Conservation (phyloP, 2,329 filamentous ascomycete species). For the Colletotrichum sp. region DNA sequence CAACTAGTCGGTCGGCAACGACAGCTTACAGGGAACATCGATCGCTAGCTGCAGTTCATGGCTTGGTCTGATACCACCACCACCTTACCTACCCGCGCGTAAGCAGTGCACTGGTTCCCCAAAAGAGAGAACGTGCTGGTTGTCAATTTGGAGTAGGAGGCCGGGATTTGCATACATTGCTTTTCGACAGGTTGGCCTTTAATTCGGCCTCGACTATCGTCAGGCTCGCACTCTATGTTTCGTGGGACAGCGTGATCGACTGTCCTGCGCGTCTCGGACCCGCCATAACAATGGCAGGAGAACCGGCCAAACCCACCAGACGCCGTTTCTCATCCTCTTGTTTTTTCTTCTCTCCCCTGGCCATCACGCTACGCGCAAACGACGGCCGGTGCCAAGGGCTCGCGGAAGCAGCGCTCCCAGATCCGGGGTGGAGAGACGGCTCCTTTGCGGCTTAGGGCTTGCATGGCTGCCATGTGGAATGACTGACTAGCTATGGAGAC, state of each 20-base stretch:
- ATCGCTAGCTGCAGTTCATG: slow-evolving; percentile 3
- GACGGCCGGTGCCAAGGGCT: slow-evolving; percentile 9
- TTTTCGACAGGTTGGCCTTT: neutral
- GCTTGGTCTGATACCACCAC: neutral
- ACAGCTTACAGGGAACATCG: neutral
- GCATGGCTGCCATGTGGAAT: slow-evolving; percentile 24
- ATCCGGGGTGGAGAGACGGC: slow-evolving; percentile 15
- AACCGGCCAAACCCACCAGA: neutral
- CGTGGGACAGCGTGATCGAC: neutral
- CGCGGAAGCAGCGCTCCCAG: slow-evolving; percentile 17
- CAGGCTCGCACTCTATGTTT: neutral
- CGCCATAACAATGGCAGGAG: neutral
- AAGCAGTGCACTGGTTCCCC: neutral
- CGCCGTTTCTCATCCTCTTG: neutral
- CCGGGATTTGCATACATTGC: neutral
- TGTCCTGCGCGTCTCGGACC: neutral
- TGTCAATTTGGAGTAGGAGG: neutral
- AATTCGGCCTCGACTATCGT: neutral
- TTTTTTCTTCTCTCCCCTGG: neutral
- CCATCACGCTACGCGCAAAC: neutral
- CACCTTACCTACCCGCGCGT: neutral
- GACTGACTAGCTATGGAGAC: neutral
- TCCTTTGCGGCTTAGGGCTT: slow-evolving; percentile 9
- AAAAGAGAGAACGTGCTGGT: neutral
- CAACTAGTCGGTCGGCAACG: neutral